phyloP scores from a whole-genome alignment of 306 rosid species.

The Cucumis sativus region DNA sequence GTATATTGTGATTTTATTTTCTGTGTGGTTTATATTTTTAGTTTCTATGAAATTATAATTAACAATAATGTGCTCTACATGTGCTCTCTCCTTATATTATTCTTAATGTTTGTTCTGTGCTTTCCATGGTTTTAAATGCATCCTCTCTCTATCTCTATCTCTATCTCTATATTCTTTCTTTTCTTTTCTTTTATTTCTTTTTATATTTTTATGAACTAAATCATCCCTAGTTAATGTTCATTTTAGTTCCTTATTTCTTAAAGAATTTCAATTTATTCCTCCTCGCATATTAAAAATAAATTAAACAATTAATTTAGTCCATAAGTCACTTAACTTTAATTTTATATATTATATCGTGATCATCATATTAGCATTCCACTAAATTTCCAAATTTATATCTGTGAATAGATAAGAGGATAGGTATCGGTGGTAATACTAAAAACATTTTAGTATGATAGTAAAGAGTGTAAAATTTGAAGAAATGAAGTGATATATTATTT shows the following conservation, averaged over 20 bases:
- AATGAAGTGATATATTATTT: background rate
- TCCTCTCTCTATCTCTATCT: background rate
- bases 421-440: too few species aligned
- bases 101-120: constrained; percentile 5
- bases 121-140: background rate
- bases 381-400: too few species aligned
- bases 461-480: too few species aligned
- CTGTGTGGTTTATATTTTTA: background rate
- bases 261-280: too few species aligned
- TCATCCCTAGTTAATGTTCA: background rate
- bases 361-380: too few species aligned
- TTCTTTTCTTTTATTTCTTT: background rate
- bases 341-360: too few species aligned
- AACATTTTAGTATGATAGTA: too few species aligned
- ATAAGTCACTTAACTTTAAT: too few species aligned
- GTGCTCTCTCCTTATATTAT: constrained; percentile 2
- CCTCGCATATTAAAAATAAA: too few species aligned
- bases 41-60: background rate
- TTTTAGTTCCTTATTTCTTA: too few species aligned
- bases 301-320: too few species aligned
- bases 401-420: too few species aligned
- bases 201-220: background rate
- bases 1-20: background rate
- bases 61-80: background rate
- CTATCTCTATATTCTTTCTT: background rate